phyloP scores from a whole-genome alignment of 768 basidiomycete genomes.

The Holtermanniella nyarrowii region DNA sequence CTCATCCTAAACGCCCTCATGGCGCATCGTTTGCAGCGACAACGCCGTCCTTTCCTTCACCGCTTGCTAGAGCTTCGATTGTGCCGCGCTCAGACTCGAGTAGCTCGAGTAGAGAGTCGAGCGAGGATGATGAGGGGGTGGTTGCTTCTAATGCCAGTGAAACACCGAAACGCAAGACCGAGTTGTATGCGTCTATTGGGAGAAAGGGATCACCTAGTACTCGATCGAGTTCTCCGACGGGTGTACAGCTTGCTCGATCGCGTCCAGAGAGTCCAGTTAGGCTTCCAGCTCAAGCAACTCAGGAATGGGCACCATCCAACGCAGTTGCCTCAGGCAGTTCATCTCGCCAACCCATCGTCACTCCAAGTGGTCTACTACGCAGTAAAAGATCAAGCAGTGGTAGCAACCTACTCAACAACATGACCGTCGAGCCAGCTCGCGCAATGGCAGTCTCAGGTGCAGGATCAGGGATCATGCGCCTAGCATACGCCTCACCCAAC shows the following conservation, averaged over 20 bases:
- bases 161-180: constrained; percentile 15
- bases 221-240: constrained; percentile 8
- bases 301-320: neutral
- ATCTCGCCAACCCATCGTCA: constrained; percentile 8
- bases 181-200: constrained; percentile 9
- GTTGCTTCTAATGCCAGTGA: constrained; percentile 12
- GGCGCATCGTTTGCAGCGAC: constrained; percentile 20
- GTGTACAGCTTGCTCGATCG: constrained; percentile 16
- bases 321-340: no score
- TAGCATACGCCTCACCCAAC: neutral
- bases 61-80: constrained; percentile 29
- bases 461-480: neutral
- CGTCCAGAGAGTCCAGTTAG: constrained; percentile 21
- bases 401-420: neutral
- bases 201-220: constrained; percentile 15
- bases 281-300: neutral
- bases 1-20: constrained; percentile 13
- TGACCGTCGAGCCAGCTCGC: constrained; percentile 8
- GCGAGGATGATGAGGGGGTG: constrained; percentile 17
- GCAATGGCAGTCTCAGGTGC: constrained; percentile 6
- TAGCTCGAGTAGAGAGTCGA: constrained; percentile 13
- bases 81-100: constrained; percentile 27
- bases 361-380: constrained; percentile 18
- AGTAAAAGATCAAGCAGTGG: constrained; percentile 10
- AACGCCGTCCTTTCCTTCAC: constrained; percentile 31